Percentiles rank a stretch among this genome's conserved stretches.
phyloP scores from a whole-genome alignment of 257 asterid genomes.

The Ehretia macrophylla region DNA sequence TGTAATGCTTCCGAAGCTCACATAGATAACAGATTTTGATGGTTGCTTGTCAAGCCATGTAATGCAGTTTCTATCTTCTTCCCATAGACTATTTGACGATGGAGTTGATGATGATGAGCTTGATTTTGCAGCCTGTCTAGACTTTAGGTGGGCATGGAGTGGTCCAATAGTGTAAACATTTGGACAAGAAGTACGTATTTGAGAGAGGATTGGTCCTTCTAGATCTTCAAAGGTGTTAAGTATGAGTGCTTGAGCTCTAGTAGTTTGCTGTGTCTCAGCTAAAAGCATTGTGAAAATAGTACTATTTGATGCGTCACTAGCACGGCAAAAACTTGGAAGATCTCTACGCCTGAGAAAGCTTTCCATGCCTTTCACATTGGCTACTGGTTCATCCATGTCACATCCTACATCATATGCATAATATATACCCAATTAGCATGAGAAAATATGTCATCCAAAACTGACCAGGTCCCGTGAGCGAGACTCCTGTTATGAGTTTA shows the following conservation, averaged over 20 bases:
- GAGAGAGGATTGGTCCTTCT: slow-evolving; percentile 24
- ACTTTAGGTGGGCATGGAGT: slow-evolving; percentile 18
- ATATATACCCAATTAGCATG: no score
- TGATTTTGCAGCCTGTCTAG: slow-evolving; percentile 5
- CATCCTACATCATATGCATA: slow-evolving; percentile 36
- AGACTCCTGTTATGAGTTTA: no score
- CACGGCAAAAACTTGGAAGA: slow-evolving; percentile 49
- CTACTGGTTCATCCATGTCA: slow-evolving; percentile 41
- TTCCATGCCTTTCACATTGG: slow-evolving; percentile 63
- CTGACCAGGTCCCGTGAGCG: no score
- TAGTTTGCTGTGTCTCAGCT: slow-evolving; percentile 26
- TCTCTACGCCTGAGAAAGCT: slow-evolving; percentile 56
- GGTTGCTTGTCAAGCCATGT: slow-evolving; percentile 27
- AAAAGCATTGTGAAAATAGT: slow-evolving; percentile 27
- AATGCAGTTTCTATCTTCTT: slow-evolving; percentile 24
- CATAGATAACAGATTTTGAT: slow-evolving; percentile 22
- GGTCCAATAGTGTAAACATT: slow-evolving; percentile 34
- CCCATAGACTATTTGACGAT: slow-evolving; percentile 4
- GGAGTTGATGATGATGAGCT: not conserved
- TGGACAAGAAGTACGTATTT: slow-evolving; percentile 15
- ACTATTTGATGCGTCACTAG: slow-evolving; percentile 9
- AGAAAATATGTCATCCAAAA: no score
- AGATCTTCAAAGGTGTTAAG: slow-evolving; percentile 32
- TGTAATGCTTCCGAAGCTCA: slow-evolving; percentile 27
- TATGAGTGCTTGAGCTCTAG: slow-evolving; percentile 46